Evolutionary conservation across 495 filamentous ascomycete genomes (phyloP), one percentile per base, ranked within the genome.

Genomic region (Penicillium taxi): DNA sequence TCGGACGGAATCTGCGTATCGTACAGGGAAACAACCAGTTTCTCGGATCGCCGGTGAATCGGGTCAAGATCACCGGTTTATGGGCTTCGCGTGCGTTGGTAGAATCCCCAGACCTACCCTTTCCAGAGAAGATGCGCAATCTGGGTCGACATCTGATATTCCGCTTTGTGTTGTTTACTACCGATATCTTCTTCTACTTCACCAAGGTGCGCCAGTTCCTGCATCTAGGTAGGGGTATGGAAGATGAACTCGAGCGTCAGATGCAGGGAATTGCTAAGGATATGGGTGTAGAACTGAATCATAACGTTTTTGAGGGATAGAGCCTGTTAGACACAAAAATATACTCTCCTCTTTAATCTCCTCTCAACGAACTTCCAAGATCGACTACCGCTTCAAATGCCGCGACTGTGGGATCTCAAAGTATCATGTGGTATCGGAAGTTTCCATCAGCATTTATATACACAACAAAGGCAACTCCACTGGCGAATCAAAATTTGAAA

Each of bases 1-100:
- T 98, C 52, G 89, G 88, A 2, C 78, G 91, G 5, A 96, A 95
- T 54, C 75, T 98, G 67, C 79, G 91, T 14, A 98, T 98, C 52
- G 90, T 96, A 7, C 81, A 85, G 55, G 78, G 67, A 0, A 84
- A 85, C 53, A 85, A 85, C 48, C 81, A 83, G 41, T 90, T 80
- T 60, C 74, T 98, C 16, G 90, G 91, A 27, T 88, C 84, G 1
- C 91, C 91, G 0, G 88, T 98, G 11, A 98, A 98, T 56, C 67
- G 91, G 1, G 79, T 98, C 46, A 96, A 95, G 66, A 87, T 95
- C 49, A 95, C 89, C 23, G 90, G 88, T 9, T 70, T 72, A 25
- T 96, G 91, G 91, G 91, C 91, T 0, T 83, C 75, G 25, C 67
- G 84, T 7, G 83, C 82, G 32, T 59, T 94, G 9, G 83, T 77